Conservation (phyloP, 2,329 filamentous ascomycete genomes). For the Fonsecaea multimorphosa region DNA sequence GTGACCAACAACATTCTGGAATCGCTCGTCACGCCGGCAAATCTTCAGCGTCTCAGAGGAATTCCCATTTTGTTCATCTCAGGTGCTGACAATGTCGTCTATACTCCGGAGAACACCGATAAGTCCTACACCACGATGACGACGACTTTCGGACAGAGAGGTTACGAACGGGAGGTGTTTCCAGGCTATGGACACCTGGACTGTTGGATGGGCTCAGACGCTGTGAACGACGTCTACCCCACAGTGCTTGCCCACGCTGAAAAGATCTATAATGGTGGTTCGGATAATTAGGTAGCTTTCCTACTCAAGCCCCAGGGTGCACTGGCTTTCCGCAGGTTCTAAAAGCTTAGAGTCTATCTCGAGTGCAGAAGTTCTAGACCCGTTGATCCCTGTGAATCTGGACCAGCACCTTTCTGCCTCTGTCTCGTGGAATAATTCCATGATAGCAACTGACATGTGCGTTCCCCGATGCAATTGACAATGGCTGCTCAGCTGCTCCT, state of each 20-base stretch:
- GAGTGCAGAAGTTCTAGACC: not conserved
- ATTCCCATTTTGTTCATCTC: slow-evolving; percentile 42
- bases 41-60: slow-evolving; percentile 32
- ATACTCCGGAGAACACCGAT: slow-evolving; percentile 39
- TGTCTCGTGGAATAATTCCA: not conserved
- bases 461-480: not conserved
- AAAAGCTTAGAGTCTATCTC: not conserved
- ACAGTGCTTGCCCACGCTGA: slow-evolving; percentile 20
- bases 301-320: not conserved
- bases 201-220: slow-evolving; percentile 39
- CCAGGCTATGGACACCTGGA: slow-evolving; percentile 42
- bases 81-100: slow-evolving; percentile 41
- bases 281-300: not conserved
- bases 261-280: not conserved
- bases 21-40: slow-evolving; percentile 28
- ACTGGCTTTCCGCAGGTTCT: not conserved
- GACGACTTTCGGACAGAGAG: slow-evolving; percentile 33
- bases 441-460: not conserved
- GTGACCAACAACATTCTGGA: slow-evolving; percentile 23
- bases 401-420: not conserved
- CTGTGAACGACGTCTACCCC: slow-evolving; percentile 27
- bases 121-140: slow-evolving; percentile 40
- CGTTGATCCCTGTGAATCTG: not conserved
- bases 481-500: not conserved
- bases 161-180: slow-evolving; percentile 37